Conservation (phyloP, 768 basidiomycete species). For the Lactarius sp. region DNA sequence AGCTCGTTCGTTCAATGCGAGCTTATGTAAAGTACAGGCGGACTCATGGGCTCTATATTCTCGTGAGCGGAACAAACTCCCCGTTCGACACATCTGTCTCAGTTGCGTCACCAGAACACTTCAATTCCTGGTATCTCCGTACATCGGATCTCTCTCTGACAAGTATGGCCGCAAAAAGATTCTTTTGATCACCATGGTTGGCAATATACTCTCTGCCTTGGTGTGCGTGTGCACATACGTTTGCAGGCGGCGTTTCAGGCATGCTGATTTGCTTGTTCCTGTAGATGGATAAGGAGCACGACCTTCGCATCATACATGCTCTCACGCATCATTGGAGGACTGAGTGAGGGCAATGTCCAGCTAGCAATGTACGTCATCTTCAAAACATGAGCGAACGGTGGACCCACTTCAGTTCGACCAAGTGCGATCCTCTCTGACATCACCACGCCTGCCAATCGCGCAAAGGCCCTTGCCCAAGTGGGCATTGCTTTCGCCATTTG, state of each 20-base stretch:
- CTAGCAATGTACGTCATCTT: conserved; percentile 72
- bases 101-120: conserved; percentile 47
- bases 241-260: conserved; percentile 1
- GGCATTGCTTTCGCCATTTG: conserved; percentile 96
- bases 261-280: conserved; percentile 13
- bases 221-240: conserved; percentile 48
- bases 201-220: conserved; percentile 86
- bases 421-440: conserved; percentile 95
- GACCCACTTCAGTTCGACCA: not conserved
- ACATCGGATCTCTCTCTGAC: conserved; percentile 82
- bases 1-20: not conserved
- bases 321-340: conserved; percentile 85
- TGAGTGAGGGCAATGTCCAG: conserved; percentile 97
- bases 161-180: conserved; percentile 83
- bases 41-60: conserved; percentile 90
- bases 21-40: conserved; percentile 38
- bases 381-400: not conserved
- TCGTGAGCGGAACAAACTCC: conserved; percentile 50
- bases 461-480: conserved; percentile 83
- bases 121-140: conserved; percentile 79
- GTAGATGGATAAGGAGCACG: conserved; percentile 85
- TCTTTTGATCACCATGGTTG: conserved; percentile 83
- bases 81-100: not conserved
- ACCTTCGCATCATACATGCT: conserved; percentile 87
- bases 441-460: conserved; percentile 71